Percentiles rank a stretch among this genome's conserved stretches.
Evolutionary conservation across 768 basidiomycete genomes (phyloP).

Genomic region (Tremella fuciformis): DNA sequence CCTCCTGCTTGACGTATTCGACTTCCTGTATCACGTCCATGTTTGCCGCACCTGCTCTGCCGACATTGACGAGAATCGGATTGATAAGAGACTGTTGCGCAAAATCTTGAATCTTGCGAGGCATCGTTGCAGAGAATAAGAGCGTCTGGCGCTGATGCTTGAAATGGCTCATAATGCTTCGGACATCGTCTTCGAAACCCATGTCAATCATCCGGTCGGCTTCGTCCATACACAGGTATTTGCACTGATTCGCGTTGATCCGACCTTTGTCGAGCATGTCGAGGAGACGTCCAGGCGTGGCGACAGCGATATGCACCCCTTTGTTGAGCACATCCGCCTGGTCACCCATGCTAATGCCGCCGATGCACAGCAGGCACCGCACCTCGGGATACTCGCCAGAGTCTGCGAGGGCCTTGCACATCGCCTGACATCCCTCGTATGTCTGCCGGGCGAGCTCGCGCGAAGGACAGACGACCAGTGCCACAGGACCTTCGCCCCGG

Average conservation of each 20-base stretch:
- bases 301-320: slow-evolving; percentile 92
- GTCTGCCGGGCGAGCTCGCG: slow-evolving; percentile 96
- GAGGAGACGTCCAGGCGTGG: slow-evolving; percentile 92
- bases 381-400: slow-evolving; percentile 76
- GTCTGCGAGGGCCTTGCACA: slow-evolving; percentile 77
- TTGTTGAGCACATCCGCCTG: slow-evolving; percentile 85
- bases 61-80: slow-evolving; percentile 93
- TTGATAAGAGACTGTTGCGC: slow-evolving; percentile 93
- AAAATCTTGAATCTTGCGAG: slow-evolving; percentile 97
- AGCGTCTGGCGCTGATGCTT: slow-evolving; percentile 96
- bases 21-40: slow-evolving; percentile 87
- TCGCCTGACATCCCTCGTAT: slow-evolving; percentile 84
- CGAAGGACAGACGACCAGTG: slow-evolving; percentile 91
- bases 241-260: slow-evolving; percentile 90
- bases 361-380: slow-evolving; percentile 88
- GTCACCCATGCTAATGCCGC: slow-evolving; percentile 98
- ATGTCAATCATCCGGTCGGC: slow-evolving; percentile 98
- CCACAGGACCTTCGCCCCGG: slow-evolving; percentile 95
- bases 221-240: slow-evolving; percentile 94
- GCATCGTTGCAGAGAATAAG: slow-evolving; percentile 98
- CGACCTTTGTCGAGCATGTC: slow-evolving; percentile 97
- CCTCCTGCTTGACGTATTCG: slow-evolving; percentile 99
- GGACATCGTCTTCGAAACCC: slow-evolving; percentile 97
- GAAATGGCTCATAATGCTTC: slow-evolving; percentile 97
- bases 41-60: slow-evolving; percentile 95